Conservation (phyloP, 306 rosid species). For the Rubus idaeus region DNA sequence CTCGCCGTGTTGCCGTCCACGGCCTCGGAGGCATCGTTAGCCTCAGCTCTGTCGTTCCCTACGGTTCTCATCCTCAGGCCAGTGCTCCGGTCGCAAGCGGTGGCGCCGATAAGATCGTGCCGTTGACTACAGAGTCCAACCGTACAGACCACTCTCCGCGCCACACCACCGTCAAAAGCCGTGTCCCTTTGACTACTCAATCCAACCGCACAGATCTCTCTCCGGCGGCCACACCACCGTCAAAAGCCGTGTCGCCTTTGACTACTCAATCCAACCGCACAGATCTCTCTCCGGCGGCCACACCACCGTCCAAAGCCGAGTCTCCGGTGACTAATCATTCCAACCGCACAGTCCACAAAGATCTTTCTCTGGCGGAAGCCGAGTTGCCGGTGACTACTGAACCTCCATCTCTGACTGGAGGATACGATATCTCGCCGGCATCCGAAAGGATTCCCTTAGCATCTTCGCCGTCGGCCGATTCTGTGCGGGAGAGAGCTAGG, state of each 20-base stretch:
- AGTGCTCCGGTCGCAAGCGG: background rate
- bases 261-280: background rate
- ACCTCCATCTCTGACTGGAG: background rate
- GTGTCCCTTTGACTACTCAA: too few species aligned
- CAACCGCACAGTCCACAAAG: background rate
- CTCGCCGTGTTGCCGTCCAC: conserved; percentile 29
- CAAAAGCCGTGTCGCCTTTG: background rate
- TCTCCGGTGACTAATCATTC: too few species aligned
- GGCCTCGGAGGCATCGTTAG: conserved; percentile 32
- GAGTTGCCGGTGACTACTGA: background rate
- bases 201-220: background rate
- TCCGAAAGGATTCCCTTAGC: background rate
- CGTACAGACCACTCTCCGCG: background rate
- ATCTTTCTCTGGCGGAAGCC: background rate
- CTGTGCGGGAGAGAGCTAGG: conserved; percentile 3
- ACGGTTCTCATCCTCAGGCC: background rate
- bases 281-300: background rate
- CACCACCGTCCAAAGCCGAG: background rate
- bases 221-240: background rate
- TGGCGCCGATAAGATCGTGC: background rate
- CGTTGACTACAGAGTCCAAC: background rate
- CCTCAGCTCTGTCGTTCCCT: conserved; percentile 1
- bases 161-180: background rate
- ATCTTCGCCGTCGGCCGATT: background rate
- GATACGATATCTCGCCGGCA: background rate